Evolutionary conservation across 202 grass and related monocot species (phyloP).

Genomic region (Carex arenaria): DNA sequence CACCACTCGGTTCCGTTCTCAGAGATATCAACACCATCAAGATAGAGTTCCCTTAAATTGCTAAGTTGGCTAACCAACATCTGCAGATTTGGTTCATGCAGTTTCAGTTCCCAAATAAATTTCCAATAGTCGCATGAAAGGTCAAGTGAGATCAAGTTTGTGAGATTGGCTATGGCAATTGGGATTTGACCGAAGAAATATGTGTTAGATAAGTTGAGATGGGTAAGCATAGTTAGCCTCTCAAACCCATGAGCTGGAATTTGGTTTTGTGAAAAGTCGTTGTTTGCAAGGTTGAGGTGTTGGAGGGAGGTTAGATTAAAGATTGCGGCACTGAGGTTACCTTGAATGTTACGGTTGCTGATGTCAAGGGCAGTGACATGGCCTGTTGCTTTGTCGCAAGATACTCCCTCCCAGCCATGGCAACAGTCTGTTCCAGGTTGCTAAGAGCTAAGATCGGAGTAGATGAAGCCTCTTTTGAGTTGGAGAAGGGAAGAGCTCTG

Average conservation of each 20-base stretch:
- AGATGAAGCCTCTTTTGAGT: slow-evolving; percentile 30
- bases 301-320: slow-evolving; percentile 30
- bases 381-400: slow-evolving; percentile 7
- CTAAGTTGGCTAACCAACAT: slow-evolving; percentile 27
- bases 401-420: slow-evolving; percentile 30
- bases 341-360: neutral
- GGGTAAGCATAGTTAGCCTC: no score
- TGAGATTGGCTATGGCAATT: no score
- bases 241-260: slow-evolving; percentile 8
- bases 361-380: slow-evolving; percentile 31
- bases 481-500: slow-evolving; percentile 36
- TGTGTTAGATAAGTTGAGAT: no score
- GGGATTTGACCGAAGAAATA: no score
- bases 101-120: no score
- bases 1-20: slow-evolving; percentile 27
- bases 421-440: slow-evolving; percentile 38
- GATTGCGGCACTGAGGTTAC: slow-evolving; percentile 17
- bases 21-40: slow-evolving; percentile 30
- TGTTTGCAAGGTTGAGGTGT: slow-evolving; percentile 34
- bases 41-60: slow-evolving; percentile 28
- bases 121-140: no score
- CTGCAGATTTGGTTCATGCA: neutral
- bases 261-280: slow-evolving; percentile 7
- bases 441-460: slow-evolving; percentile 30
- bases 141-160: no score